phyloP scores from a whole-genome alignment of 106 monocot genomes.

The Allium sativum region DNA sequence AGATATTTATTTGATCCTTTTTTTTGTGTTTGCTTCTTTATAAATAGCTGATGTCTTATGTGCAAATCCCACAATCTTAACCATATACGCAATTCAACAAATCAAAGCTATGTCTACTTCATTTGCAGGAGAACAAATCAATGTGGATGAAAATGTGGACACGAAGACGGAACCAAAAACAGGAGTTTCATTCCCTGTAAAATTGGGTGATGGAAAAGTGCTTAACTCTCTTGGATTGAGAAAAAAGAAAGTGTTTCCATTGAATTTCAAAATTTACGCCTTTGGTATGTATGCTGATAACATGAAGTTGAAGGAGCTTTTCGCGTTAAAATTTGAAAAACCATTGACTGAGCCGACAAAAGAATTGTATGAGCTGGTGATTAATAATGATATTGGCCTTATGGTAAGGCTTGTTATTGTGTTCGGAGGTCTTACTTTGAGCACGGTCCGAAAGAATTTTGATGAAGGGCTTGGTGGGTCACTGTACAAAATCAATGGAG shows the following conservation, averaged over 20 bases:
- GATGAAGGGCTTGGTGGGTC: constrained; percentile 42
- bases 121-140: too few relatives aligned
- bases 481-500: constrained; percentile 50
- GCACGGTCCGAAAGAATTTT: constrained; percentile 44
- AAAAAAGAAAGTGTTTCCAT: constrained; percentile 33
- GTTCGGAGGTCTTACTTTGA: constrained; percentile 39
- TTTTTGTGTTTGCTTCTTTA: too few relatives aligned
- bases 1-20: too few relatives aligned
- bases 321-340: constrained; percentile 26
- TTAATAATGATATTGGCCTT: constrained; percentile 30
- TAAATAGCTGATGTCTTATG: too few relatives aligned
- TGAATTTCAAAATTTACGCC: constrained; percentile 48
- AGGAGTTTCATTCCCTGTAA: constrained; percentile 35
- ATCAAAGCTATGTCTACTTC: too few relatives aligned
- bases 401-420: constrained; percentile 44
- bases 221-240: constrained; percentile 29
- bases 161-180: constrained; percentile 34
- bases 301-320: constrained; percentile 25
- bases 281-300: constrained; percentile 61
- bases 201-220: constrained; percentile 28
- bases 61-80: too few relatives aligned
- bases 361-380: constrained; percentile 45
- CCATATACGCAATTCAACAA: too few relatives aligned
- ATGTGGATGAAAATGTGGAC: too few relatives aligned
- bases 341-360: constrained; percentile 22